These are phyloP conservation scores for Solanum raphanifolium DNA, from an alignment of 257 asterid species.

Conservation along the genomic window DNA sequence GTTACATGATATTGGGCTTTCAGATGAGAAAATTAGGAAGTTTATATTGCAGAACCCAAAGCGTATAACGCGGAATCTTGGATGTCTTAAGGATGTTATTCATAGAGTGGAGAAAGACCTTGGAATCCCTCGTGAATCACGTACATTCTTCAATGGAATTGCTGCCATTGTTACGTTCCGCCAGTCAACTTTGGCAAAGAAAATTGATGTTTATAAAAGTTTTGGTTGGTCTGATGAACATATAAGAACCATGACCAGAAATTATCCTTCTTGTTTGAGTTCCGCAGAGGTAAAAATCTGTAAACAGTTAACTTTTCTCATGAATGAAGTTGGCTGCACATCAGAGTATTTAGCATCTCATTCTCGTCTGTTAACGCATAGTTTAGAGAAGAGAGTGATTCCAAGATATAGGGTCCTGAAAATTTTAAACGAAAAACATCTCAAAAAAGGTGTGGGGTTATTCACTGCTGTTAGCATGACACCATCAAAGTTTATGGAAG, in stretches of 20 bases:
- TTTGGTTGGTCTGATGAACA: neutral
- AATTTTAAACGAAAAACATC: slow-evolving; percentile 1
- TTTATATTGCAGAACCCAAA: neutral
- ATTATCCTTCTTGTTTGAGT: neutral
- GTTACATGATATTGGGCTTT: neutral
- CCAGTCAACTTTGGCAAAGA: neutral
- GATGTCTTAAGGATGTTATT: neutral
- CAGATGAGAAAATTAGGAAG: neutral
- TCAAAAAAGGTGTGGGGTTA: neutral
- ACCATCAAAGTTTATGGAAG: neutral
- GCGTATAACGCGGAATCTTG: neutral
- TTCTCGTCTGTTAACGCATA: neutral
- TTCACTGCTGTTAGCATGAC: neutral
- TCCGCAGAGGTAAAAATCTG: neutral
- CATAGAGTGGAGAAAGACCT: neutral
- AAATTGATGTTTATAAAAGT: neutral
- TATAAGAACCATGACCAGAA: neutral
- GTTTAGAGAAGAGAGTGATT: slow-evolving; percentile 16
- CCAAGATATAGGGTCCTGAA: slow-evolving; percentile 10
- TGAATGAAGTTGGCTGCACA: neutral
- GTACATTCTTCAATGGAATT: neutral
- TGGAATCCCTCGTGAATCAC: slow-evolving; percentile 4
- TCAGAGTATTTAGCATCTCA: neutral
- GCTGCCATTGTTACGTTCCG: neutral
- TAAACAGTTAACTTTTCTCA: neutral